Conservation (phyloP, 2,329 filamentous ascomycete species). For the Biscogniauxia mediterranea region DNA sequence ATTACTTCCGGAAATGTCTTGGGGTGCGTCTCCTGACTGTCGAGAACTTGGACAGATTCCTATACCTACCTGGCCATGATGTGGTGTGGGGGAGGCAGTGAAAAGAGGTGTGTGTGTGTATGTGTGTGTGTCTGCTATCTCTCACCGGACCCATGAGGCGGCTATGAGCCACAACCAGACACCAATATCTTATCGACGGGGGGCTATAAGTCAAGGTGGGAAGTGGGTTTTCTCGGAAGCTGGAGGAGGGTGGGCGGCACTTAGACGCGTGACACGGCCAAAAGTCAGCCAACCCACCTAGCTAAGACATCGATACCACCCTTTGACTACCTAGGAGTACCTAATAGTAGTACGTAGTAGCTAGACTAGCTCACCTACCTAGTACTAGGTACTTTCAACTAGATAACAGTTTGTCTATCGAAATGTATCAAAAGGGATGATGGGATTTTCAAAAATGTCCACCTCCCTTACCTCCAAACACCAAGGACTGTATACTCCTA, state of each 20-base stretch:
- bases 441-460: constrained; percentile 25
- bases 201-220: constrained; percentile 22
- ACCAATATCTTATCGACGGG: constrained; percentile 28
- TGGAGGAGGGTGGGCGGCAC: constrained; percentile 27
- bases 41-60: constrained; percentile 21
- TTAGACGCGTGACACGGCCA: constrained; percentile 33
- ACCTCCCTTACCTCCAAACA: not conserved
- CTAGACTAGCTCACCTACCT: no score
- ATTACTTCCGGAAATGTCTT: constrained; percentile 18
- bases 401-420: constrained; percentile 19
- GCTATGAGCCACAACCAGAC: constrained; percentile 21
- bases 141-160: constrained; percentile 25
- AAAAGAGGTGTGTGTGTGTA: constrained; percentile 2
- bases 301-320: constrained; percentile 34
- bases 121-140: constrained; percentile 17
- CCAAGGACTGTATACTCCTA: not conserved
- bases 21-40: constrained; percentile 34
- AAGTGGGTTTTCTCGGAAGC: constrained; percentile 20
- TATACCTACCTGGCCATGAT: constrained; percentile 26
- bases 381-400: constrained; percentile 2
- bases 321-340: constrained; percentile 6
- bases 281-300: constrained; percentile 34
- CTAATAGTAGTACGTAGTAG: constrained; percentile 13
- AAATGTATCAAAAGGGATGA: constrained; percentile 22
- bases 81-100: constrained; percentile 26